These are phyloP conservation scores for Penicillium sp. DNA, from an alignment of 2,329 filamentous ascomycete genomes.

Conservation along the genomic window DNA sequence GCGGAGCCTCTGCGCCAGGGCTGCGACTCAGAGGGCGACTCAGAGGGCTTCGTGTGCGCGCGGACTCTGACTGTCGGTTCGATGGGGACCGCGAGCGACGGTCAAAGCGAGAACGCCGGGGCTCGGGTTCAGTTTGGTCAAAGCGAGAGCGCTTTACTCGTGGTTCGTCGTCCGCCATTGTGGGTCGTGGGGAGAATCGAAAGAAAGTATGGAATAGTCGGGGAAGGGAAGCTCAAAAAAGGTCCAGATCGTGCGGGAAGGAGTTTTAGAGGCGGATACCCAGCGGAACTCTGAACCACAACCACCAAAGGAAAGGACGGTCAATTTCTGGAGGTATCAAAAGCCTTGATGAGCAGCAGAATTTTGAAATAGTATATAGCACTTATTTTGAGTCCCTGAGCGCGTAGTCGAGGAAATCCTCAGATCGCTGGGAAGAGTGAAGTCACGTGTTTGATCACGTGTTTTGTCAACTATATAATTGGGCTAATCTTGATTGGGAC, in stretches of 20 bases:
- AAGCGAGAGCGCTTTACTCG: slow-evolving; percentile 87
- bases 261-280: slow-evolving; percentile 24
- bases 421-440: not conserved
- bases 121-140: slow-evolving; percentile 84
- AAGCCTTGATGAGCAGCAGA: not conserved
- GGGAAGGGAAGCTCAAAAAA: slow-evolving; percentile 9
- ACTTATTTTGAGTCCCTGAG: not conserved
- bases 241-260: slow-evolving; percentile 15
- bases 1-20: slow-evolving; percentile 45
- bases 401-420: not conserved
- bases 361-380: not conserved
- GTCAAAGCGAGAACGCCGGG: slow-evolving; percentile 83
- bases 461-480: not conserved
- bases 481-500: not conserved
- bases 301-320: not conserved
- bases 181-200: slow-evolving; percentile 2
- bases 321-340: not conserved
- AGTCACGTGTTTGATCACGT: slow-evolving; percentile 14
- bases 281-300: slow-evolving; percentile 11
- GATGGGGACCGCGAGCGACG: slow-evolving; percentile 85
- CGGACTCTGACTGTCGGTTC: slow-evolving; percentile 64
- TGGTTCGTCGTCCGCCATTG: slow-evolving; percentile 77
- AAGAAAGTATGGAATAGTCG: slow-evolving; percentile 1
- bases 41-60: slow-evolving; percentile 80
- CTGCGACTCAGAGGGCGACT: slow-evolving; percentile 48